Base-by-base conservation (phyloP, 441 rosid species). In the Pelargonium cotyledonis region DNA sequence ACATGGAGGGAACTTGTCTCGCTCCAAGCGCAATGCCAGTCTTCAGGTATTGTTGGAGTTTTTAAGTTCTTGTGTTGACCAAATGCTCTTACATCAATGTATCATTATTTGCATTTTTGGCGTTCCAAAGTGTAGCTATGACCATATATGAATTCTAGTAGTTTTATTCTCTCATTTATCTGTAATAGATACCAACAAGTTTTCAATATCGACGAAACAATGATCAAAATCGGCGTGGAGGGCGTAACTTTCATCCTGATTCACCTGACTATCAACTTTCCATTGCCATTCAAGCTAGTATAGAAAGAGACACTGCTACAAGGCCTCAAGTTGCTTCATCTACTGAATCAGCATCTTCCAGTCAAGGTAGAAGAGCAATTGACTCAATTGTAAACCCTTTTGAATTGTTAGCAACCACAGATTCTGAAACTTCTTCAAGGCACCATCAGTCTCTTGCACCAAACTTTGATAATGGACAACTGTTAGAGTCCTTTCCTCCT, bases 1-100 rank as follows among this genome's bases (percentile, higher is more conserved):
- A 71, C 81, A 80, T 65, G 79, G 79, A 47, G 84, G 84, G 15
- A 73, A 66, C 43, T 70, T 78, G 76, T 75, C 84, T 63, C 75
- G 79, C 64, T 71, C 84, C 15, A 77, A 78, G 71, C 78, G 84
- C 15, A 73, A 72, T 70, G 84, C 81, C 63, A 72, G 77, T 43
- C 76, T 80, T 16, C 78, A 78, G 81, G 83, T 80, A 63, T 14
- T 57, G 38, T 26, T 68, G 35, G 41, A 26, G 11, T 35, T 49
- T 18, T 65, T 47, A 49, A 65, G 7, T 64, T 60, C 35, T 72
- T 57, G 19, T 10, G 55, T 14, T 49, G 55, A 2, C 55, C n/a
- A 4, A 14, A 49, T 11, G 2, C 55, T 49, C 9, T 10, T 49
- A 10, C 55, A 12, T 49, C 40, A 35, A 35, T 35, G 40, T 35